These are phyloP conservation scores for Hymenoscyphus linearis DNA, from an alignment of 2,329 filamentous ascomycete genomes.

Conservation along the genomic window DNA sequence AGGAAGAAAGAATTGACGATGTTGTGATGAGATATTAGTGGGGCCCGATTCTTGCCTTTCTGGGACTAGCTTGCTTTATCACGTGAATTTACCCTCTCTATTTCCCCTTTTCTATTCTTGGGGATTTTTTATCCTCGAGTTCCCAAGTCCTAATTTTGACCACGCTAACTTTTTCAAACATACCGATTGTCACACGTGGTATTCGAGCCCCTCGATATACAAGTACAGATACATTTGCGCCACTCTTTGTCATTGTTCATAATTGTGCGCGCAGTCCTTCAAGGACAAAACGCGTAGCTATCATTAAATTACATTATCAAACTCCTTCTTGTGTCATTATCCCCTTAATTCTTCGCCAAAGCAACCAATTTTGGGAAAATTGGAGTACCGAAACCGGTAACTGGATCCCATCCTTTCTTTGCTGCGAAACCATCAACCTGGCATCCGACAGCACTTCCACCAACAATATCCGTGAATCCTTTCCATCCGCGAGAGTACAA, in stretches of 20 bases:
- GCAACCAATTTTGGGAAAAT: conserved; percentile 6
- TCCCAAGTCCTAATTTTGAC: no score
- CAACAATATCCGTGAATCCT: conserved; percentile 33
- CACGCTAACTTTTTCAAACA: no score
- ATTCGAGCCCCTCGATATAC: no score
- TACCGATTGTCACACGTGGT: no score
- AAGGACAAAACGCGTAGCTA: neutral
- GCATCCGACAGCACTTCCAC: conserved; percentile 38
- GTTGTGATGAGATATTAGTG: neutral
- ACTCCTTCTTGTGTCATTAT: neutral
- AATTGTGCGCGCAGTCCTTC: neutral
- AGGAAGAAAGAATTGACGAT: neutral
- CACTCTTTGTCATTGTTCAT: neutral
- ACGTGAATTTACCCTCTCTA: no score
- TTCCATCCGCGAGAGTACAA: conserved; percentile 30
- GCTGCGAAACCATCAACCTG: conserved; percentile 28
- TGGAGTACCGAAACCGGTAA: conserved; percentile 34
- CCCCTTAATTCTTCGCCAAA: conserved; percentile 2
- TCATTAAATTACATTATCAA: neutral
- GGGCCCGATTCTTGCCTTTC: no score
- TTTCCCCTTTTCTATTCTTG: no score
- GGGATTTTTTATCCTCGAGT: no score
- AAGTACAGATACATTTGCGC: neutral
- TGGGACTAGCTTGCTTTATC: no score
- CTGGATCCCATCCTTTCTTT: conserved; percentile 35